Base-by-base conservation (phyloP, 495 filamentous ascomycete species). In the Lineolata rhizophorae region DNA sequence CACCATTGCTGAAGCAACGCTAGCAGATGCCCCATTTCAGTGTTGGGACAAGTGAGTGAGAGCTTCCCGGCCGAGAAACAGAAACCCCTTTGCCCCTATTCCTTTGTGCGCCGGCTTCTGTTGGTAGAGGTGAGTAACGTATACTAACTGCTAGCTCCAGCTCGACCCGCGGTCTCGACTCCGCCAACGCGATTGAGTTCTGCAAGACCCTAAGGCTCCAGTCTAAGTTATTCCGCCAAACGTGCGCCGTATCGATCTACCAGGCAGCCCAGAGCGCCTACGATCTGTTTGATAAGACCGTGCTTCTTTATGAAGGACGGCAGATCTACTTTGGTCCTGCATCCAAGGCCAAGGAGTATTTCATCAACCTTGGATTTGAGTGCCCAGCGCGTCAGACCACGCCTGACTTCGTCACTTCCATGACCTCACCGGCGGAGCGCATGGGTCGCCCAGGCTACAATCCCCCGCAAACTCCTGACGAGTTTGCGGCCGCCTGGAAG, bases 401-500 rank as follows among this genome's bases (percentile, higher is more conserved):
- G 0, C 63, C 67, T 10, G 75, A 78, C 39, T 79, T 77, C 41
- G 50, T 78, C 5, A 79, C 73, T 0, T 70, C 69, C 3, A 56
- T 79, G 35, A 76, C 72, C 10, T 70, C 70, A 27, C 61, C 65
- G 3, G 52, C 58, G 19, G 67, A 76, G 29, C 64, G 75, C 3
- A 55, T 56, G 17, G 52, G 67, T 25, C 57, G 64, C 1, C 37
- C 53, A 1, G 76, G 74, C 0, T 47, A 58, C 17, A 53, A 55
- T 31, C 65, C 71, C 3, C 76, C 75, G 5, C 63, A 70, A 6
- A 75, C 70, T 0, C 57, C 73, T 0, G 63, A 71, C 17, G 76
- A 81, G 11, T 76, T 84, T 32, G 71, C 66, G 21, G 45, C 49
- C 12, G 61, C 61, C 12, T 90, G 79, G 79, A 72, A 67, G 44